Conservation (phyloP, 2,329 filamentous ascomycete species). For the Penicillium brasilianum region DNA sequence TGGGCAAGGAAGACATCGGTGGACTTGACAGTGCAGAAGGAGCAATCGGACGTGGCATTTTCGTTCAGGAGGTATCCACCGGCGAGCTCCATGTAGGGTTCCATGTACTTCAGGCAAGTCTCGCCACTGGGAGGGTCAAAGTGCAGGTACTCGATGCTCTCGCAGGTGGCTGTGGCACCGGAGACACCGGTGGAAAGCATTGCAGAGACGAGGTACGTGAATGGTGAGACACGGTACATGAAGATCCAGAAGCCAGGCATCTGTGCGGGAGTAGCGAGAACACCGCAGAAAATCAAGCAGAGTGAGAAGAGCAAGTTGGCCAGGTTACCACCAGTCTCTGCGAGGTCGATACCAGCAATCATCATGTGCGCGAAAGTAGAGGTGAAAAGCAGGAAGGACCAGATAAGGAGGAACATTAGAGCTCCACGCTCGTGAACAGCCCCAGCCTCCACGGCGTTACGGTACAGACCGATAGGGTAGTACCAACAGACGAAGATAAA, state of each 20-base stretch:
- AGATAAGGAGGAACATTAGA: conserved; percentile 67
- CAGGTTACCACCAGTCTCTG: conserved; percentile 69
- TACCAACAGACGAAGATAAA: conserved; percentile 71
- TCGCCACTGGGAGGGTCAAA: conserved; percentile 59
- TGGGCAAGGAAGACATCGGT: conserved; percentile 56
- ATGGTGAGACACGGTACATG: conserved; percentile 73
- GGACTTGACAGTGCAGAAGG: conserved; percentile 53
- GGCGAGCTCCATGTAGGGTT: conserved; percentile 41
- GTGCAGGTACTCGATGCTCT: conserved; percentile 37
- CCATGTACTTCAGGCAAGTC: conserved; percentile 63
- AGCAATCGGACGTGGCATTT: conserved; percentile 52
- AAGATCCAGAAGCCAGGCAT: conserved; percentile 78
- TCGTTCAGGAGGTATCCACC: conserved; percentile 53
- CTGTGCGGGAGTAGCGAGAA: conserved; percentile 57
- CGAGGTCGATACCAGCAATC: conserved; percentile 71
- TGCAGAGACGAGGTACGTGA: conserved; percentile 64
- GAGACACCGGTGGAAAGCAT: conserved; percentile 49
- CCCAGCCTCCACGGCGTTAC: conserved; percentile 47
- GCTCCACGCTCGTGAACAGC: conserved; percentile 60
- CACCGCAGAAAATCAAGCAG: conserved; percentile 63
- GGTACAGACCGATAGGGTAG: conserved; percentile 62
- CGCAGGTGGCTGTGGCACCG: conserved; percentile 38
- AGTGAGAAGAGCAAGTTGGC: conserved; percentile 65
- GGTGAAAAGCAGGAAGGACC: conserved; percentile 72
- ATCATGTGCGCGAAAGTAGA: conserved; percentile 75